Conservation (phyloP, 2,329 filamentous ascomycete genomes). For the Aureobasidium pullulans region DNA sequence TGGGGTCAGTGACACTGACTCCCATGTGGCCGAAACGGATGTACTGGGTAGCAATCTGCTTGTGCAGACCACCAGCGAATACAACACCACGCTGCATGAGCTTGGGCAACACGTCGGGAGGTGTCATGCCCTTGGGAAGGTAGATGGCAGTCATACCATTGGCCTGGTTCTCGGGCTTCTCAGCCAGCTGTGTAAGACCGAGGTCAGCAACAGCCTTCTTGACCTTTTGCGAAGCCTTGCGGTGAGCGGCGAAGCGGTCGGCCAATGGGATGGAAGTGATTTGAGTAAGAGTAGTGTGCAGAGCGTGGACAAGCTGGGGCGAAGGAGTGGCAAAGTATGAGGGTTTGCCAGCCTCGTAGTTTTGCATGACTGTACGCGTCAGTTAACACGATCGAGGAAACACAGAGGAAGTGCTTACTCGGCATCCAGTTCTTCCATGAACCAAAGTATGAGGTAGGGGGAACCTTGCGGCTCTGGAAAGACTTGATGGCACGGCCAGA, state of each 20-base stretch:
- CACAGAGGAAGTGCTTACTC: constrained; percentile 47
- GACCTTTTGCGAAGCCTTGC: constrained; percentile 70
- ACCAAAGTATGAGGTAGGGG: constrained; percentile 84
- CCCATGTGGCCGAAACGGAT: constrained; percentile 98
- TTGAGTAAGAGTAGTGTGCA: constrained; percentile 81
- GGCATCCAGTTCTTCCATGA: constrained; percentile 97
- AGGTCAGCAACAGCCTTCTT: constrained; percentile 76
- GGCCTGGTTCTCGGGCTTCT: constrained; percentile 81
- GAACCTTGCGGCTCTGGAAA: constrained; percentile 72
- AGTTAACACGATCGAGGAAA: not conserved
- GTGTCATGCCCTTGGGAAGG: constrained; percentile 74
- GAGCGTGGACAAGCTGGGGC: constrained; percentile 84
- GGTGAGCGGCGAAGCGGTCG: constrained; percentile 77
- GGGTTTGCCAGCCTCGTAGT: constrained; percentile 95
- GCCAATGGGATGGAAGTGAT: constrained; percentile 74
- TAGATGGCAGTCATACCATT: constrained; percentile 98
- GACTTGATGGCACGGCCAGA: constrained; percentile 78
- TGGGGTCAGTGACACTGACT: constrained; percentile 77
- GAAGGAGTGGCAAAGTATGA: constrained; percentile 97
- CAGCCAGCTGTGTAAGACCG: constrained; percentile 79
- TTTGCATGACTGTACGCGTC: constrained; percentile 71
- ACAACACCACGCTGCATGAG: constrained; percentile 81
- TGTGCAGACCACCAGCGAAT: constrained; percentile 92
- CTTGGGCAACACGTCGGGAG: constrained; percentile 76
- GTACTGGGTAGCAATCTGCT: constrained; percentile 88